phyloP scores from a whole-genome alignment of 169 alveolate genomes.

The Eimeria tenella region DNA sequence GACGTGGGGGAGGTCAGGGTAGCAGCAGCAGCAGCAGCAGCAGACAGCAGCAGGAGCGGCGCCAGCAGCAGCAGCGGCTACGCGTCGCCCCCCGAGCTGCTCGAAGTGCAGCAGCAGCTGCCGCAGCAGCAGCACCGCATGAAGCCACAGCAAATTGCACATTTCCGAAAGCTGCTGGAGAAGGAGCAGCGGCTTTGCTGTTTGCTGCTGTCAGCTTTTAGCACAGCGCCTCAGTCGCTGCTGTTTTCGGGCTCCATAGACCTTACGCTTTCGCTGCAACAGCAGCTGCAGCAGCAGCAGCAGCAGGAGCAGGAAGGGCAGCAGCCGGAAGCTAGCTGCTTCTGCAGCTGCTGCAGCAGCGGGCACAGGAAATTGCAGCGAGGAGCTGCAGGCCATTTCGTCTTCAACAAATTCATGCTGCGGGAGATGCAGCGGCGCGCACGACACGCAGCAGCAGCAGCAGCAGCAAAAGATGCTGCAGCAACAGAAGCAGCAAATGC shows the following conservation, averaged over 20 bases:
- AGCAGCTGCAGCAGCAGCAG: slow-evolving; percentile 44
- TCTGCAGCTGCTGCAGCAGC: slow-evolving; percentile 47
- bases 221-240: slow-evolving; percentile 27
- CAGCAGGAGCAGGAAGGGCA: background rate
- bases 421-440: slow-evolving; percentile 30
- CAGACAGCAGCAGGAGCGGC: background rate
- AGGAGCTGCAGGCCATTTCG: slow-evolving; percentile 48
- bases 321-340: background rate
- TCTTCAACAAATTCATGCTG: slow-evolving; percentile 62
- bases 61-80: slow-evolving; percentile 11
- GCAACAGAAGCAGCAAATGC: background rate
- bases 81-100: slow-evolving; percentile 50
- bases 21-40: slow-evolving; percentile 1
- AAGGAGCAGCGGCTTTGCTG: slow-evolving; percentile 30
- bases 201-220: slow-evolving; percentile 40
- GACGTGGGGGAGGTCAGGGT: slow-evolving; percentile 23
- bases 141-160: background rate
- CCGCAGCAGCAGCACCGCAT: slow-evolving; percentile 15
- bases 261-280: slow-evolving; percentile 65
- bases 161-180: slow-evolving; percentile 25
- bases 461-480: background rate
- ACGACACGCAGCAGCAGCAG: background rate
- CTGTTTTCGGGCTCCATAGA: slow-evolving; percentile 16
- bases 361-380: background rate
- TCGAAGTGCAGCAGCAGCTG: slow-evolving; percentile 31